These are phyloP conservation scores for Fusarium fracticaudum DNA, from an alignment of 2,329 filamentous ascomycete species.

Conservation along the genomic window DNA sequence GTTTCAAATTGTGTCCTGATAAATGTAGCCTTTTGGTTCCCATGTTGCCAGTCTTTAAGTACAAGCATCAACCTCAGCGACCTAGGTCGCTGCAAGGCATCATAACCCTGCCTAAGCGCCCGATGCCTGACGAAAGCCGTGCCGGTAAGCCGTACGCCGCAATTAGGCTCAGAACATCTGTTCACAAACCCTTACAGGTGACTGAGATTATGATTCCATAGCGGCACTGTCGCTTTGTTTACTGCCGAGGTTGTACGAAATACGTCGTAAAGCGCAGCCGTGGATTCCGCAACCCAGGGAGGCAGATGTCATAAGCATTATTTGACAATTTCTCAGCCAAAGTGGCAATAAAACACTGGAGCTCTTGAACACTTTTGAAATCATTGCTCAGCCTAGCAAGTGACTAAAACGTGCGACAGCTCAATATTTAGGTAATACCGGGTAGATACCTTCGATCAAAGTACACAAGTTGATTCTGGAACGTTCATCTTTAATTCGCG, in stretches of 20 bases:
- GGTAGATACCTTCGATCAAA: background rate
- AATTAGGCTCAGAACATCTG: background rate
- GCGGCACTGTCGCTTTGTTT: background rate
- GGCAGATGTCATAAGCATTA: background rate
- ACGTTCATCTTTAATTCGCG: constrained; percentile 6
- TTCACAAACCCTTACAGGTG: background rate
- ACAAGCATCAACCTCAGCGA: background rate
- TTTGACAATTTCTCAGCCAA: background rate
- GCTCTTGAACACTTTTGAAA: background rate
- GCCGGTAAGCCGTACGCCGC: constrained; percentile 28
- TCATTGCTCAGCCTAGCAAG: constrained; percentile 4
- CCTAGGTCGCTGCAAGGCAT: constrained; percentile 3
- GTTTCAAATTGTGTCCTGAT: constrained; percentile 20
- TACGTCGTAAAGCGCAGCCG: background rate
- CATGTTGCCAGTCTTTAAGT: background rate
- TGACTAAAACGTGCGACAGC: background rate
- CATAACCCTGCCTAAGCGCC: constrained; percentile 23
- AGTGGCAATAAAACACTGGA: constrained; percentile 10
- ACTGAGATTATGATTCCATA: constrained; percentile 9
- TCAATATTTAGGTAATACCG: background rate
- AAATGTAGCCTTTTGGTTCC: constrained; percentile 3
- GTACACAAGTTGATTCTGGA: constrained; percentile 14
- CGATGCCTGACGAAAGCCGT: constrained; percentile 14
- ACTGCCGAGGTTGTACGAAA: constrained; percentile 1
- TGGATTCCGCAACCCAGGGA: background rate